These are phyloP conservation scores for Chrysoporthe puriensis DNA, from an alignment of 2,329 filamentous ascomycete species.

Conservation along the genomic window DNA sequence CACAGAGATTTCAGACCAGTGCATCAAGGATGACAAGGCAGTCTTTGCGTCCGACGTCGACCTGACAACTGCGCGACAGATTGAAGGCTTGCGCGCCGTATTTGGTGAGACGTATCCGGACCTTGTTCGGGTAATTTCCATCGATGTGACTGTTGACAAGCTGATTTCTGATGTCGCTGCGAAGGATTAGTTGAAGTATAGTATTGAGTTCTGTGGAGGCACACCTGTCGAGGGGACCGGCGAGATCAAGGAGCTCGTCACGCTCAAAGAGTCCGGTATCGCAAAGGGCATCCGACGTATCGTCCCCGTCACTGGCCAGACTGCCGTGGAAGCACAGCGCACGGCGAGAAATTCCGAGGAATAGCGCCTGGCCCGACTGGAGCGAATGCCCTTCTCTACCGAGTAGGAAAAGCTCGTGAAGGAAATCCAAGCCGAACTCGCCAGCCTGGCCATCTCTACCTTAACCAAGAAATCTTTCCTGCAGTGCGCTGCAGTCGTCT, in stretches of 20 bases:
- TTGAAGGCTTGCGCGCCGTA: slow-evolving; percentile 89
- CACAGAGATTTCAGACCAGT: slow-evolving; percentile 83
- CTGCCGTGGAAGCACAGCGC: too few relatives aligned
- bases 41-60: slow-evolving; percentile 70
- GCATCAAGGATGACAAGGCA: slow-evolving; percentile 75
- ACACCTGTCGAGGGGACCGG: slow-evolving; percentile 91
- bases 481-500: too few relatives aligned
- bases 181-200: slow-evolving; percentile 82
- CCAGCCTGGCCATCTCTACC: too few relatives aligned
- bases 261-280: slow-evolving; percentile 94
- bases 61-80: slow-evolving; percentile 77
- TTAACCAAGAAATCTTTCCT: too few relatives aligned
- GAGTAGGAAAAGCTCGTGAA: too few relatives aligned
- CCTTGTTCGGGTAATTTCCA: slow-evolving; percentile 92
- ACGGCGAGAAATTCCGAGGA: too few relatives aligned
- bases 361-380: too few relatives aligned
- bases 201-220: slow-evolving; percentile 95
- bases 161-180: slow-evolving; percentile 55
- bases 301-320: slow-evolving; percentile 47
- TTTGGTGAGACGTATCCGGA: slow-evolving; percentile 99
- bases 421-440: too few relatives aligned
- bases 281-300: slow-evolving; percentile 97
- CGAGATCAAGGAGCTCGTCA: slow-evolving; percentile 89
- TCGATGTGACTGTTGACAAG: slow-evolving; percentile 86
- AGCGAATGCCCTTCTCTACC: too few relatives aligned